Evolutionary conservation across 768 basidiomycete species (phyloP), one percentile per base, ranked within the genome.

Genomic region (Filobasidium floriforme): DNA sequence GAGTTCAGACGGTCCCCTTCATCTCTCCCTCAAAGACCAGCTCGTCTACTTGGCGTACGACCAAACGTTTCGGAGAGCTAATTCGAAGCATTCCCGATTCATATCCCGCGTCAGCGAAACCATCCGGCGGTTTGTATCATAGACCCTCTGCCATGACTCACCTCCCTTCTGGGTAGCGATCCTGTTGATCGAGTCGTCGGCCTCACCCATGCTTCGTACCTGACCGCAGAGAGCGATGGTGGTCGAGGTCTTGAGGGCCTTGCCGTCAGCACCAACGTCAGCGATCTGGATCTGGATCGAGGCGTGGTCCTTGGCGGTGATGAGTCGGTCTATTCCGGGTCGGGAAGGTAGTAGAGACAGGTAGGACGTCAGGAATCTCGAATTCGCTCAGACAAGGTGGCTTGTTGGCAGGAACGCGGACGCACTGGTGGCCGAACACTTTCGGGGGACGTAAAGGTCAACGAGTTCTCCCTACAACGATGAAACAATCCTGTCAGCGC

Each of bases 401-500:
- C n/a, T n/a, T n/a, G 22, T 49, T 49, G 46, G 12, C 5, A 49
- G 18, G 43, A 44, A 44, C 19, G 15, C 22, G 46, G 15, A 86
- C 90, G 79, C 77, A 96, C 92, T 93, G 74, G 92, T 94, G 63
- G 93, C 92, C 79, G 92, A 86, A 81, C 96, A 98, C 82, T 98
- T 98, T 85, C 96, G 90, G 81, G 96, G 96, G 78, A 98, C 93
- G 84, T 99, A 99, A 82, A 99, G 92, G 85, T 98, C 96, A 79
- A 99, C 96, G 80, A 99, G 93, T 80, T 90, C 84, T 82, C 96
- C 94, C 90, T 96, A 73, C 65, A 74, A 71, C 70, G 70, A 49
- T 49, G 46, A 3, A 49, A 49, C 32, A 9, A 37, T 3, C 32
- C 9, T 9, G 32, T 37, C 32, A 37, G 32, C 9, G 32, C n/a